Percentiles rank a stretch among this genome's conserved stretches.
Conservation (phyloP, 2,329 filamentous ascomycete species). For the Diplodia sapinea region DNA sequence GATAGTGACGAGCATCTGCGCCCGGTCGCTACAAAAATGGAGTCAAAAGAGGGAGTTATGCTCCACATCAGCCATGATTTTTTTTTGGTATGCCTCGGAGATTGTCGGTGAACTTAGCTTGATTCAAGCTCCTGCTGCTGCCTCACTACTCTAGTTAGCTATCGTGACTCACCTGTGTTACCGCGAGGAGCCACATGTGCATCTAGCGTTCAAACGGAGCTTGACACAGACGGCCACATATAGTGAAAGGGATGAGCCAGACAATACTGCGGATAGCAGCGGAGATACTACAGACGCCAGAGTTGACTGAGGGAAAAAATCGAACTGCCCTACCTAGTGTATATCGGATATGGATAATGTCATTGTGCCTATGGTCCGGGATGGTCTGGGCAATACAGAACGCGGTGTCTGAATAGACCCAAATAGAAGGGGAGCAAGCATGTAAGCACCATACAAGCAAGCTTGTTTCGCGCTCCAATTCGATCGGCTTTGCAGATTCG, state of each 20-base stretch:
- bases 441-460: too few relatives aligned
- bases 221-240: too few relatives aligned
- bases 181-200: conserved; percentile 33
- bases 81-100: conserved; percentile 1
- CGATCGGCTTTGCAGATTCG: too few relatives aligned
- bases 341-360: too few relatives aligned
- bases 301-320: conserved; percentile 53
- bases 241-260: too few relatives aligned
- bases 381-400: too few relatives aligned
- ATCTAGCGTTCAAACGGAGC: too few relatives aligned
- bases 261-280: neutral
- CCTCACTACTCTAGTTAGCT: neutral
- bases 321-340: conserved; percentile 26
- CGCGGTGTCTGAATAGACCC: too few relatives aligned
- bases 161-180: neutral
- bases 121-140: neutral
- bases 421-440: too few relatives aligned
- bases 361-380: too few relatives aligned
- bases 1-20: conserved; percentile 4
- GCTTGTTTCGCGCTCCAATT: too few relatives aligned
- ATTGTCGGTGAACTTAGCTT: conserved; percentile 3
- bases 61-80: conserved; percentile 1
- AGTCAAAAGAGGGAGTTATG: neutral
- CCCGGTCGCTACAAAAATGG: conserved; percentile 6
- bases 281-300: conserved; percentile 50